Conservation (phyloP, 768 basidiomycete species). For the Stropharia rugosoannulata region DNA sequence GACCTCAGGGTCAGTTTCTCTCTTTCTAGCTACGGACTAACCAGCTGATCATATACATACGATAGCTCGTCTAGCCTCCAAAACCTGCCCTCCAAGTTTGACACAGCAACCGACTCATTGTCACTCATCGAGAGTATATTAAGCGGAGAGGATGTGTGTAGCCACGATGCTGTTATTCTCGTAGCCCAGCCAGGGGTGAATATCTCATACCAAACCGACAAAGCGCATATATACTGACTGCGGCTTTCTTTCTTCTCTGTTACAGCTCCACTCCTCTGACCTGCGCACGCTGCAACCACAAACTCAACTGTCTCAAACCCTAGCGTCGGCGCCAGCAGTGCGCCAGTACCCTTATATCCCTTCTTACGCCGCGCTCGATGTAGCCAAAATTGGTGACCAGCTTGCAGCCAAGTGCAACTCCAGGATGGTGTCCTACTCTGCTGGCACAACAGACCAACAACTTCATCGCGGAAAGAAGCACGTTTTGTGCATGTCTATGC, state of each 20-base stretch:
- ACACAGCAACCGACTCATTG: constrained; percentile 26
- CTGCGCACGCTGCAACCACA: constrained; percentile 53
- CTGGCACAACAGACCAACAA: constrained; percentile 34
- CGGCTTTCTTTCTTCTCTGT: constrained; percentile 1
- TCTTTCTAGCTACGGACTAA: neutral
- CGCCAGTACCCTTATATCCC: constrained; percentile 64
- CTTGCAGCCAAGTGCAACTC: constrained; percentile 57
- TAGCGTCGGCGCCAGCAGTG: constrained; percentile 51
- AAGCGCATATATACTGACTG: neutral
- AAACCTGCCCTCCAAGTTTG: constrained; percentile 32
- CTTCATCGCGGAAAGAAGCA: constrained; percentile 38
- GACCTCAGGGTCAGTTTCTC: constrained; percentile 49
- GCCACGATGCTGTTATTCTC: constrained; percentile 63
- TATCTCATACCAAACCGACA: constrained; percentile 8
- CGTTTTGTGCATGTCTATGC: constrained; percentile 57
- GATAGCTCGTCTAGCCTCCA: constrained; percentile 50
- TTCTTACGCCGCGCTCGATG: constrained; percentile 24
- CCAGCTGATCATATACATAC: neutral
- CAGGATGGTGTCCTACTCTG: constrained; percentile 39
- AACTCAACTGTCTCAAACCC: constrained; percentile 44
- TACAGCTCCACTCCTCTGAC: constrained; percentile 76
- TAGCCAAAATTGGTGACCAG: constrained; percentile 35
- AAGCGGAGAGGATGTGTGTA: constrained; percentile 49
- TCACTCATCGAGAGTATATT: constrained; percentile 46
- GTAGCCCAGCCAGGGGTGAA: constrained; percentile 74